Percentiles rank a stretch among this genome's conserved stretches.
Evolutionary conservation across 768 basidiomycete species (phyloP).

Genomic region (Trametes cinnabarina): DNA sequence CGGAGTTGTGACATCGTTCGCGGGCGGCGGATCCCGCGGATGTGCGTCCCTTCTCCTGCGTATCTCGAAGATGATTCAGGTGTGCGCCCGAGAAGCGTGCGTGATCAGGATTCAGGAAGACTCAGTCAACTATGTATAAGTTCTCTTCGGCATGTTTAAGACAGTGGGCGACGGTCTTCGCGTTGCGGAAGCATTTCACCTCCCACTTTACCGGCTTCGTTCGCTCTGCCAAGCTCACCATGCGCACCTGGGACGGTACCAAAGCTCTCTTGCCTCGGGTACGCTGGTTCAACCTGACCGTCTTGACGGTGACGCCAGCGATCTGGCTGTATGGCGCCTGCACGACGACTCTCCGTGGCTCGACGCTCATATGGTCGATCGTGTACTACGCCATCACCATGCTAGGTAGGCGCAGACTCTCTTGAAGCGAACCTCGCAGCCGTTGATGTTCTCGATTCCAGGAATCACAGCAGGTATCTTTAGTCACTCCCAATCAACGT

Average conservation of each 20-base stretch:
- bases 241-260: not conserved
- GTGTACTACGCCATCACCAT: conserved; percentile 59
- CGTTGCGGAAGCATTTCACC: not conserved
- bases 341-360: conserved; percentile 43
- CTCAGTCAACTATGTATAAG: not conserved
- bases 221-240: not conserved
- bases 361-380: conserved; percentile 61
- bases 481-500: conserved; percentile 21
- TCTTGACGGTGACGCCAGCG: conserved; percentile 68
- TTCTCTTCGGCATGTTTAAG: not conserved
- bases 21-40: not conserved
- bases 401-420: conserved; percentile 5
- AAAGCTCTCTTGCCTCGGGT: conserved; percentile 26
- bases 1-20: not conserved
- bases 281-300: conserved; percentile 70
- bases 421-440: not conserved
- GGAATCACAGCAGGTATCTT: conserved; percentile 48
- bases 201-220: not conserved
- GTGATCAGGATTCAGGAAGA: conserved; percentile 7
- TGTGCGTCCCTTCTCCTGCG: not conserved
- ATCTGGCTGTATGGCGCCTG: conserved; percentile 66
- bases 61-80: not conserved
- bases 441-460: not conserved
- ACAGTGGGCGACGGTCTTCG: not conserved
- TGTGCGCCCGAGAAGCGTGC: not conserved